Conservation (phyloP, 1,284 basidiomycete species). For the Grifola frondosa region DNA sequence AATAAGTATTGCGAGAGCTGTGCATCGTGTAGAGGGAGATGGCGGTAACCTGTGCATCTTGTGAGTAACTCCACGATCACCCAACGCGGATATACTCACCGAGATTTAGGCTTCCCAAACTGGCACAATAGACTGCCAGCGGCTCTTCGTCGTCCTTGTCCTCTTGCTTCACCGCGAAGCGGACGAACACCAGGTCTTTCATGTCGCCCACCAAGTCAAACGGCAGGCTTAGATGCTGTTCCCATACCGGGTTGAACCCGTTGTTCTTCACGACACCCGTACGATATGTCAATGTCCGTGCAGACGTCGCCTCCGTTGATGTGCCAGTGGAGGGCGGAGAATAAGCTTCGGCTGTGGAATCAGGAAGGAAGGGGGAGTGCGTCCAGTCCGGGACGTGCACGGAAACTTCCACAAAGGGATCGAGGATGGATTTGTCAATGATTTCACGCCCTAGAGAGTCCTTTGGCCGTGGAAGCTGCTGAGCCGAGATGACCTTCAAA, state of each 20-base stretch:
- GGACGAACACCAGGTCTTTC: slow-evolving; percentile 81
- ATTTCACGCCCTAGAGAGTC: slow-evolving; percentile 65
- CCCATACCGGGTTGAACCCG: slow-evolving; percentile 89
- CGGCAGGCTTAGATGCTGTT: slow-evolving; percentile 67
- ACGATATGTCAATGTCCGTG: slow-evolving; percentile 48
- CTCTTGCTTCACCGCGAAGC: slow-evolving; percentile 73
- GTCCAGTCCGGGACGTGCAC: slow-evolving; percentile 76
- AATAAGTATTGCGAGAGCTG: slow-evolving; percentile 85
- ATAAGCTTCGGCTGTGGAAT: slow-evolving; percentile 22
- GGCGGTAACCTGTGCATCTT: slow-evolving; percentile 72
- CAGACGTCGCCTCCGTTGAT: slow-evolving; percentile 37
- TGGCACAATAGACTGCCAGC: slow-evolving; percentile 70
- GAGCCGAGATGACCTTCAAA: slow-evolving; percentile 82
- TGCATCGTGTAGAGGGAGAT: slow-evolving; percentile 82
- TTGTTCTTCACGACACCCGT: slow-evolving; percentile 77
- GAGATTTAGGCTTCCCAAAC: slow-evolving; percentile 63
- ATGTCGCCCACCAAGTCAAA: slow-evolving; percentile 78
- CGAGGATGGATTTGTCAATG: slow-evolving; percentile 57
- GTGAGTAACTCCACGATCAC: not conserved
- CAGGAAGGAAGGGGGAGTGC: slow-evolving; percentile 35
- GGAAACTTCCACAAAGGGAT: slow-evolving; percentile 80
- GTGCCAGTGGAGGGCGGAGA: slow-evolving; percentile 24
- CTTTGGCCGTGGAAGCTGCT: slow-evolving; percentile 83
- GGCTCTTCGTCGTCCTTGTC: slow-evolving; percentile 62
- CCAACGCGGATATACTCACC: slow-evolving; percentile 49